Conservation (phyloP, 2,329 filamentous ascomycete species). For the Aspergillus sp. region DNA sequence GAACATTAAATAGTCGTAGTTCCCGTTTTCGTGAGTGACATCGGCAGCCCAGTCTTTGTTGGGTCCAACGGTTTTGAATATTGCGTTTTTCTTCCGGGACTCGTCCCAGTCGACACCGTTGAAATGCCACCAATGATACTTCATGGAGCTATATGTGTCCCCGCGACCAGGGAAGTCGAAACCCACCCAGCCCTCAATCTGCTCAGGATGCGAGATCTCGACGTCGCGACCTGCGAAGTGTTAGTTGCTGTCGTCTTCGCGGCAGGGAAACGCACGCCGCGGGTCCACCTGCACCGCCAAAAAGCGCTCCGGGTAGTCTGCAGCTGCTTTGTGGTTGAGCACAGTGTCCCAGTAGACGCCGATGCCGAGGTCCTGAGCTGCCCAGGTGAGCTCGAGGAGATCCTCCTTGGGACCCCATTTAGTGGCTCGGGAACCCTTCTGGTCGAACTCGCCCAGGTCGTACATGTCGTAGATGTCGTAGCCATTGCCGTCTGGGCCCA, state of each 20-base stretch:
- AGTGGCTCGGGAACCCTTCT: constrained; percentile 53
- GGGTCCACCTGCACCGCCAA: constrained; percentile 55
- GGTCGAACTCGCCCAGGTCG: constrained; percentile 62
- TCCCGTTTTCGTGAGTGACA: constrained; percentile 56
- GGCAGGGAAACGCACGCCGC: constrained; percentile 22
- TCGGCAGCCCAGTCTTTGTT: constrained; percentile 56
- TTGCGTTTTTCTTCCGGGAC: constrained; percentile 45
- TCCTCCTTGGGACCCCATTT: constrained; percentile 63
- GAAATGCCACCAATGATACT: constrained; percentile 61
- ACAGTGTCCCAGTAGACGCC: constrained; percentile 61
- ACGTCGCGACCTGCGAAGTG: constrained; percentile 44
- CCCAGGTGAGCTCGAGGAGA: constrained; percentile 43
- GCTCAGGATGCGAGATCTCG: constrained; percentile 45
- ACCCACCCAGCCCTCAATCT: constrained; percentile 60
- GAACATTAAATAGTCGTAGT: constrained; percentile 63
- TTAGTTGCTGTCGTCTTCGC: too few species aligned
- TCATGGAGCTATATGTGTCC: constrained; percentile 50
- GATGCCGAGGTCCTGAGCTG: constrained; percentile 46
- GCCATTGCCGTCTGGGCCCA: constrained; percentile 53
- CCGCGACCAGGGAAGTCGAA: constrained; percentile 57
- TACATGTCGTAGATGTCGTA: constrained; percentile 64
- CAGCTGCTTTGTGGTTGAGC: constrained; percentile 62
- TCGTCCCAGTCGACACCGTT: constrained; percentile 59
- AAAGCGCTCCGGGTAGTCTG: constrained; percentile 55
- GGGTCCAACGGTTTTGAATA: constrained; percentile 57